Percentiles rank a stretch among this genome's conserved stretches.
Evolutionary conservation across 305 asterid species (phyloP).

Genomic region (Fraxinus floribunda): DNA sequence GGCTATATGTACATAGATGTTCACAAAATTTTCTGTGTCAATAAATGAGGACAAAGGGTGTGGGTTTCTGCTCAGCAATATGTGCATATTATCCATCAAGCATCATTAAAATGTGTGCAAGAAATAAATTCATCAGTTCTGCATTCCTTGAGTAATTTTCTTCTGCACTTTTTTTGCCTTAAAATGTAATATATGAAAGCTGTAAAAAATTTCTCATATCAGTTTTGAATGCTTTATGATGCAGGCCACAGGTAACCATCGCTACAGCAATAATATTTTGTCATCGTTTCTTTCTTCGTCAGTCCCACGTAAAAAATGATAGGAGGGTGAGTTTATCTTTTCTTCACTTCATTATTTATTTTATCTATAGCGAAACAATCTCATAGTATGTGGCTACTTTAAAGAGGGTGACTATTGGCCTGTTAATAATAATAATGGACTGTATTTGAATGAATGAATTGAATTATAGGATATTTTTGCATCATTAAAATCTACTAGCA

Average conservation of each 20-base stretch:
- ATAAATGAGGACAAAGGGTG: background rate
- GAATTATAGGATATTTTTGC: background rate
- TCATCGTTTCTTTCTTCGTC: constrained; percentile 39
- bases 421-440: background rate
- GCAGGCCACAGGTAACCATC: constrained; percentile 76
- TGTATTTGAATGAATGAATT: background rate
- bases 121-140: constrained; percentile 9
- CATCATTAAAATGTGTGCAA: background rate
- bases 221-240: constrained; percentile 17
- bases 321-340: constrained; percentile 26
- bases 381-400: background rate
- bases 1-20: background rate
- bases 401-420: background rate
- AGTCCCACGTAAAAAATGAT: constrained; percentile 36
- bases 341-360: background rate
- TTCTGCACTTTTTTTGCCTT: constrained; percentile 8
- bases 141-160: constrained; percentile 2
- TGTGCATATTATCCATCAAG: background rate
- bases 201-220: constrained; percentile 12
- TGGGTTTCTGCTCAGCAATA: background rate
- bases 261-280: constrained; percentile 58
- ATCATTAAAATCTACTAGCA: background rate
- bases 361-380: background rate
- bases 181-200: background rate
- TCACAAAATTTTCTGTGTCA: background rate